Evolutionary conservation across 2,329 filamentous ascomycete genomes (phyloP).

Genomic region (Hypoxylon rubiginosum): DNA sequence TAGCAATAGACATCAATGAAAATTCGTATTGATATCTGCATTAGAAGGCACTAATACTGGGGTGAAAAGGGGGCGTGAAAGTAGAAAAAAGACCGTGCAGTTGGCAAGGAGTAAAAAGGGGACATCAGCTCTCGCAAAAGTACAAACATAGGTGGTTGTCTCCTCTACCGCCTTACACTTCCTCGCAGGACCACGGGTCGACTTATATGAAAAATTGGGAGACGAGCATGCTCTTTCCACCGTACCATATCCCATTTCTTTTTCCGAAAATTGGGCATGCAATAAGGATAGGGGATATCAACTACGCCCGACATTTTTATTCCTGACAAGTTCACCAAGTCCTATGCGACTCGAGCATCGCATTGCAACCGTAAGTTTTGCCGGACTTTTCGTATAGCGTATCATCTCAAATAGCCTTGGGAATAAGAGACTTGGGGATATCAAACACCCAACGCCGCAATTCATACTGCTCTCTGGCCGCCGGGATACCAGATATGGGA

Average conservation of each 20-base stretch:
- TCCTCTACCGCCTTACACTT: conserved; percentile 39
- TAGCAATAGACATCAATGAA: conserved; percentile 45
- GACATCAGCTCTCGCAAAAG: conserved; percentile 49
- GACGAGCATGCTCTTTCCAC: conserved; percentile 24
- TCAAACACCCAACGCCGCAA: conserved; percentile 52
- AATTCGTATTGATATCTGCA: conserved; percentile 68
- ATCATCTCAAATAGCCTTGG: conserved; percentile 40
- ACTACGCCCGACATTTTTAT: conserved; percentile 45
- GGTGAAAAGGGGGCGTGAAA: conserved; percentile 58
- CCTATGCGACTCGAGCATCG: conserved; percentile 45
- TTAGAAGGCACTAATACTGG: conserved; percentile 73
- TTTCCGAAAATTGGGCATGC: conserved; percentile 43
- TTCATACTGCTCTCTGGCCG: conserved; percentile 45
- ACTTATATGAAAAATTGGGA: conserved; percentile 43
- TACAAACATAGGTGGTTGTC: conserved; percentile 43
- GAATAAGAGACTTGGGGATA: conserved; percentile 45
- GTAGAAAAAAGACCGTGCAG: conserved; percentile 48
- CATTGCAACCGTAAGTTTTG: conserved; percentile 47
- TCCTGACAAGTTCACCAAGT: conserved; percentile 51
- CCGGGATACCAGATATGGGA: conserved; percentile 46
- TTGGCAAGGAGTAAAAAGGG: conserved; percentile 48
- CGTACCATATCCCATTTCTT: conserved; percentile 31
- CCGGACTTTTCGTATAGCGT: conserved; percentile 47
- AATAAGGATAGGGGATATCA: conserved; percentile 47
- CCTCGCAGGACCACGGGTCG: conserved; percentile 33